These are phyloP conservation scores for Fusarium begoniae DNA, from an alignment of 2,329 filamentous ascomycete species.

Conservation along the genomic window DNA sequence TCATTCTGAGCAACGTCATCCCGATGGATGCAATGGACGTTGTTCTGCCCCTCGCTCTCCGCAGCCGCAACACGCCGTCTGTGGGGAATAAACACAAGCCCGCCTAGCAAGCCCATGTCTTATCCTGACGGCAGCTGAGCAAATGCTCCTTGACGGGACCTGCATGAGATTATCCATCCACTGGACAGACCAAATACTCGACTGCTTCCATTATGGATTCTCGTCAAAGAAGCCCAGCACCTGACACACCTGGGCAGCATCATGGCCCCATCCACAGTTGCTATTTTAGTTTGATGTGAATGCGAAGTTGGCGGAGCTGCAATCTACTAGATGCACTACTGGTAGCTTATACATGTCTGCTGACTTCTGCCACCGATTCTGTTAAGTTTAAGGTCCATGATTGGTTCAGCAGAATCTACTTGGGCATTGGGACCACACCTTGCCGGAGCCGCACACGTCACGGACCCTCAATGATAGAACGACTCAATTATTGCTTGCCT, in stretches of 20 bases:
- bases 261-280: constrained; percentile 7
- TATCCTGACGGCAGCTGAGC: not conserved
- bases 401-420: not conserved
- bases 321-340: not conserved
- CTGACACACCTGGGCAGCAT: constrained; percentile 14
- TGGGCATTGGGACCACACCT: not conserved
- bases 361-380: not conserved
- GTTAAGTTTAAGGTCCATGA: not conserved
- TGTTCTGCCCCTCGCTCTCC: constrained; percentile 1
- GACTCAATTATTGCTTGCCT: not conserved
- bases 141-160: constrained; percentile 27
- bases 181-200: not conserved
- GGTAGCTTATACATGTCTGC: not conserved
- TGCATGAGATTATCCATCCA: constrained; percentile 15
- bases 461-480: not conserved
- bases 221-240: not conserved
- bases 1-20: constrained; percentile 35
- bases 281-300: constrained; percentile 8
- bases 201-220: not conserved
- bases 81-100: constrained; percentile 19
- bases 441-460: not conserved
- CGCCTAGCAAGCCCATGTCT: not conserved
- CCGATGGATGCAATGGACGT: constrained; percentile 6
- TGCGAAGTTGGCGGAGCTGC: not conserved
- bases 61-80: constrained; percentile 7